These are phyloP conservation scores for Albifimbria verrucaria DNA, from an alignment of 2,329 filamentous ascomycete species.

Conservation along the genomic window DNA sequence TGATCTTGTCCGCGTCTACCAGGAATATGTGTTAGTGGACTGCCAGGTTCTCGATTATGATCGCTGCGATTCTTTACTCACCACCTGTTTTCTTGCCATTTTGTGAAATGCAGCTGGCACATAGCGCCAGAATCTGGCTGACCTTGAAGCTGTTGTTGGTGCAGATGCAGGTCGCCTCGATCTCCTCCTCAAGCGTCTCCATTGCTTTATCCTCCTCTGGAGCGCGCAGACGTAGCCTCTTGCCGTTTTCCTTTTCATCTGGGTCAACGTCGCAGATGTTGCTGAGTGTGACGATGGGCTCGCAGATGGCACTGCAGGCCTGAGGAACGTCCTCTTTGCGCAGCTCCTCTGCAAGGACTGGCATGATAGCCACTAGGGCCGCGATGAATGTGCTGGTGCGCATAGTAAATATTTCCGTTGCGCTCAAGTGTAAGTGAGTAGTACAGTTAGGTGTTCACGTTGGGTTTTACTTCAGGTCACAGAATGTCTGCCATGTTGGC, in stretches of 20 bases:
- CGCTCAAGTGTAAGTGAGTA: no score
- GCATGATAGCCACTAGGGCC: neutral
- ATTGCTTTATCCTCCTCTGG: neutral
- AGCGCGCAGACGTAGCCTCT: neutral
- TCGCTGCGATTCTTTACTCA: no score
- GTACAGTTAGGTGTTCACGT: no score
- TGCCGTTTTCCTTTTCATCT: neutral
- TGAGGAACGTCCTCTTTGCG: neutral
- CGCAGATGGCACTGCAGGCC: neutral
- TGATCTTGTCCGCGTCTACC: neutral
- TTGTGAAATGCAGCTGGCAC: neutral
- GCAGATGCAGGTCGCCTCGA: neutral
- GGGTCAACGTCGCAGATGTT: neutral
- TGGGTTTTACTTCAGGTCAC: no score
- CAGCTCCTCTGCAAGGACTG: neutral
- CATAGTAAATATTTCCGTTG: no score
- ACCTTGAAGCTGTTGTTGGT: neutral
- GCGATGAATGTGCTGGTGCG: neutral
- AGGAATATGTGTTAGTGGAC: neutral
- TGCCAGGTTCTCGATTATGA: no score
- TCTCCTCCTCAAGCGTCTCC: neutral
- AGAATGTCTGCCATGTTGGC: no score
- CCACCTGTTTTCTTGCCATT: neutral
- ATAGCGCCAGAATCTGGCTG: neutral
- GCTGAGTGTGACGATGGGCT: neutral